Percentiles rank a stretch among this genome's conserved stretches.
phyloP scores from a whole-genome alignment of 2,329 filamentous ascomycete genomes.

The Fusarium brevicatenulatum region DNA sequence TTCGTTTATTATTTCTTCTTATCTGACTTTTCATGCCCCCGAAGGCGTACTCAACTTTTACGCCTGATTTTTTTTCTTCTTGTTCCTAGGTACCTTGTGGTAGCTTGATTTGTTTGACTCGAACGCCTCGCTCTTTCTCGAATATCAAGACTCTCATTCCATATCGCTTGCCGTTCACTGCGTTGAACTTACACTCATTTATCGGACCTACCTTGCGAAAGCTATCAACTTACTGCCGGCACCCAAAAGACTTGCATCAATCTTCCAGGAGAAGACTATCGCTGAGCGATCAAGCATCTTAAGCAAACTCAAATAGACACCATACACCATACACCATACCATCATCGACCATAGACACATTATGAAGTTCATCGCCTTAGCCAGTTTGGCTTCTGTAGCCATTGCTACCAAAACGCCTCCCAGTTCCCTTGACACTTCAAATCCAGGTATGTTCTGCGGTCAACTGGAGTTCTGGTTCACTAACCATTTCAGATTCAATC shows the following conservation, averaged over 20 bases:
- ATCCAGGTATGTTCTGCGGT: constrained; percentile 25
- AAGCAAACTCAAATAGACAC: neutral
- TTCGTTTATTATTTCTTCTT: neutral
- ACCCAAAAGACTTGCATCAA: neutral
- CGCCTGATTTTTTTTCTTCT: neutral
- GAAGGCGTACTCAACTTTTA: neutral
- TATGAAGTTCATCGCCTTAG: constrained; percentile 32
- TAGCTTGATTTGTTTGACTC: neutral
- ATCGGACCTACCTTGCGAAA: neutral
- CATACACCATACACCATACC: neutral
- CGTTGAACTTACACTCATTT: constrained; percentile 5
- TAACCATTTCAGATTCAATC: constrained; percentile 63
- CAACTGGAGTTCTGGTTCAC: neutral
- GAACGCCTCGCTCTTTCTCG: neutral
- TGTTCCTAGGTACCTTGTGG: neutral
- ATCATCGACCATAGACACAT: neutral
- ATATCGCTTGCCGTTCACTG: constrained; percentile 3
- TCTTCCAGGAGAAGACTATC: constrained; percentile 27
- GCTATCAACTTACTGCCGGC: neutral
- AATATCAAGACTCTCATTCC: constrained; percentile 7
- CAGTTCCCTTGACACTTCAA: constrained; percentile 34
- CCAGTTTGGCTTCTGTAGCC: constrained; percentile 28
- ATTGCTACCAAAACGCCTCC: constrained; percentile 29
- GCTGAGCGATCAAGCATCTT: constrained; percentile 9
- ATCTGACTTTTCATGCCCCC: constrained; percentile 5